Percentiles rank a stretch among this genome's conserved stretches.
Conservation (phyloP, 306 rosid species). For the Cyclanthera cordifolia region DNA sequence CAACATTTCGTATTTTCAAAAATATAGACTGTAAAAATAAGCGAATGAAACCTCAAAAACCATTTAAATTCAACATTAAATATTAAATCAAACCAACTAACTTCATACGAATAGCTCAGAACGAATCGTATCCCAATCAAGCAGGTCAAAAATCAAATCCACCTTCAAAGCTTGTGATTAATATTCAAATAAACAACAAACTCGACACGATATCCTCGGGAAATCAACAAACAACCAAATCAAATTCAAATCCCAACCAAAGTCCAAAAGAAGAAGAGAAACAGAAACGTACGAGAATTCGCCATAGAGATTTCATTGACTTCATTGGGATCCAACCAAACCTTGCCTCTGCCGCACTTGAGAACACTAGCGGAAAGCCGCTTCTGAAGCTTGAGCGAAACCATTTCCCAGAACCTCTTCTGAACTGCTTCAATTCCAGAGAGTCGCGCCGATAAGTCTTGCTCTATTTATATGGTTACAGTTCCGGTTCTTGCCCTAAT, state of each 20-base stretch:
- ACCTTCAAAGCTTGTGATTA: neutral
- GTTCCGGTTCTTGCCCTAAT: neutral
- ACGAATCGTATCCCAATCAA: neutral
- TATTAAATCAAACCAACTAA: neutral
- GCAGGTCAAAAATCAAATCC: neutral
- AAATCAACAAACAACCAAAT: neutral
- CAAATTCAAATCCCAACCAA: neutral
- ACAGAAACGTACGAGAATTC: slow-evolving; percentile 52
- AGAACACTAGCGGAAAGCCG: slow-evolving; percentile 84
- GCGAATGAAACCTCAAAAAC: neutral
- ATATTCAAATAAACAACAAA: neutral
- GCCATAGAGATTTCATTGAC: slow-evolving; percentile 94
- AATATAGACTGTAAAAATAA: neutral
- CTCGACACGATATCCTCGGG: neutral
- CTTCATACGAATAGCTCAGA: neutral
- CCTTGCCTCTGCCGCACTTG: slow-evolving; percentile 92
- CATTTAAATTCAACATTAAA: neutral
- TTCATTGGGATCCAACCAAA: slow-evolving; percentile 98
- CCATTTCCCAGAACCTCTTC: slow-evolving; percentile 36
- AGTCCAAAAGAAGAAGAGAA: neutral
- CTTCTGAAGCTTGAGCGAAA: slow-evolving; percentile 91
- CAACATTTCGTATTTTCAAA: too few species aligned
- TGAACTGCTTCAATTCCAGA: neutral
- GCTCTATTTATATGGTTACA: neutral
- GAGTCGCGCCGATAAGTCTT: neutral